Conservation (phyloP, 345 rosid species). For the Dovyalis caffra region DNA sequence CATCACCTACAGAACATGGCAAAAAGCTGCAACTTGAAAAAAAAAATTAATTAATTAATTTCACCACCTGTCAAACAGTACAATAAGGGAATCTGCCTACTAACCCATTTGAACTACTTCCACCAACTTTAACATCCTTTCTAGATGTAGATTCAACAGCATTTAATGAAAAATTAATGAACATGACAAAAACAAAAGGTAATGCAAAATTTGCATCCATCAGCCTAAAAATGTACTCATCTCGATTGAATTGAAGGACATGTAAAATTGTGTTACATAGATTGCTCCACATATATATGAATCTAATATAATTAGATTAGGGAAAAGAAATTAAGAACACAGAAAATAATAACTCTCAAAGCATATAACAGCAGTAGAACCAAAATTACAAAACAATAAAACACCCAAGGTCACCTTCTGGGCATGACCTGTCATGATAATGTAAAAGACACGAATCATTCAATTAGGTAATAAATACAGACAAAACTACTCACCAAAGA, state of each 20-base stretch:
- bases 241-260: constrained; percentile 1
- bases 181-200: neutral
- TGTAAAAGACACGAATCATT: constrained; percentile 8
- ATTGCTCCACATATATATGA: neutral
- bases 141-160: constrained; percentile 12
- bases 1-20: neutral
- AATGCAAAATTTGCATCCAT: neutral
- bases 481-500: constrained; percentile 12
- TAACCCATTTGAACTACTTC: constrained; percentile 18
- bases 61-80: neutral
- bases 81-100: neutral
- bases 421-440: neutral
- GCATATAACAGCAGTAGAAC: neutral
- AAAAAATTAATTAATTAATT: constrained; percentile 20
- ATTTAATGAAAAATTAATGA: neutral
- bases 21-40: constrained; percentile 3
- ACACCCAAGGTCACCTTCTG: neutral
- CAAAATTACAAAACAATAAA: neutral
- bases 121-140: constrained; percentile 18
- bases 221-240: neutral
- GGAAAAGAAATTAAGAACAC: neutral
- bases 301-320: neutral
- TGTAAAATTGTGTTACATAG: neutral
- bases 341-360: neutral
- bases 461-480: constrained; percentile 23